Evolutionary conservation across 2,329 filamentous ascomycete species (phyloP).

Genomic region (Phialemonium atrogriseum): DNA sequence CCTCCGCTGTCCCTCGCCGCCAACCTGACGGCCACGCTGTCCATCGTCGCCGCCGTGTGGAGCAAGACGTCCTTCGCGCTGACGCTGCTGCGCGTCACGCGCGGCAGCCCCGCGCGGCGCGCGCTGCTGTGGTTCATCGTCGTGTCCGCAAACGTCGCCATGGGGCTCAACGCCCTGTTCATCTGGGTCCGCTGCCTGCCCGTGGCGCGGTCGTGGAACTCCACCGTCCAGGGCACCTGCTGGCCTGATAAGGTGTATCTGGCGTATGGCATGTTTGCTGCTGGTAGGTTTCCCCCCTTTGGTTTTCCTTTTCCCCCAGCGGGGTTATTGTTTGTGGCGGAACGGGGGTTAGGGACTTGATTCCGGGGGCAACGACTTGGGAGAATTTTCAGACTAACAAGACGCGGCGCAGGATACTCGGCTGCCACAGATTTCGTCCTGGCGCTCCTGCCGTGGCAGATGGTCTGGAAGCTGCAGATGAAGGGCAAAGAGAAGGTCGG

Average conservation of each 20-base stretch:
- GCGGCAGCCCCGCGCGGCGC: slow-evolving; percentile 17
- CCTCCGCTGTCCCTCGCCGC: slow-evolving; percentile 11
- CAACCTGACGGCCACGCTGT: slow-evolving; percentile 17
- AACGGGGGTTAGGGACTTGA: no score
- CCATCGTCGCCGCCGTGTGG: slow-evolving; percentile 24
- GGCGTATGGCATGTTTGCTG: slow-evolving; percentile 7
- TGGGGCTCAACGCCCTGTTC: slow-evolving; percentile 9
- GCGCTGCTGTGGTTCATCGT: slow-evolving; percentile 22
- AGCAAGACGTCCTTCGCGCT: slow-evolving; percentile 30
- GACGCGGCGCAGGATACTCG: slow-evolving; percentile 13
- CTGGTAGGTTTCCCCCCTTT: slow-evolving; percentile 8
- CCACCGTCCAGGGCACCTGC: slow-evolving; percentile 5
- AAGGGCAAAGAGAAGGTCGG: slow-evolving; percentile 20
- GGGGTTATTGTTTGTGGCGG: no score
- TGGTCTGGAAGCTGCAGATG: slow-evolving; percentile 21
- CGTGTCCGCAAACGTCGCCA: slow-evolving; percentile 15
- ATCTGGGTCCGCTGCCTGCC: slow-evolving; percentile 10
- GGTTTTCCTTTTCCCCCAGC: neutral
- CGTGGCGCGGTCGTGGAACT: slow-evolving; percentile 4
- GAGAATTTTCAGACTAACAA: no score
- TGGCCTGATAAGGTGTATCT: slow-evolving; percentile 7
- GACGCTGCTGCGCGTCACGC: slow-evolving; percentile 22
- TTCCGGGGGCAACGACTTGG: no score
- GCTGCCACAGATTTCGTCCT: slow-evolving; percentile 18
- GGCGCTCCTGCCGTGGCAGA: slow-evolving; percentile 19